These are phyloP conservation scores for Limnanthes douglasii DNA, from an alignment of 345 rosid species.

Conservation along the genomic window DNA sequence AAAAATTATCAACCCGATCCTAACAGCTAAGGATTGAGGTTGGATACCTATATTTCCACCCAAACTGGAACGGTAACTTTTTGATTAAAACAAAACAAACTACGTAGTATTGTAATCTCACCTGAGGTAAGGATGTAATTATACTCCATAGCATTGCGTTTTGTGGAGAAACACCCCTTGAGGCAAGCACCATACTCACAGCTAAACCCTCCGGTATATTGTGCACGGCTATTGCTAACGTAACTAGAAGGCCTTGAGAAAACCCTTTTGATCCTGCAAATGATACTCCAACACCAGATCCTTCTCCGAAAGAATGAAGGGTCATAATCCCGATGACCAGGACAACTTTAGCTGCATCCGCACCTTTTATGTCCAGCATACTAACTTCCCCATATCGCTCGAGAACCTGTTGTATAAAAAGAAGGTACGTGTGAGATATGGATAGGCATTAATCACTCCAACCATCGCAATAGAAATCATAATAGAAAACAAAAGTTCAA, in stretches of 20 bases:
- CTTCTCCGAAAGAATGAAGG: slow-evolving; percentile 99
- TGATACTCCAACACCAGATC: slow-evolving; percentile 99
- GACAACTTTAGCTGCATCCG: slow-evolving; percentile 90
- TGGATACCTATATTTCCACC: too few relatives aligned
- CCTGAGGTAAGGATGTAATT: slow-evolving; percentile 98
- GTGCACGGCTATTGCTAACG: slow-evolving; percentile 97
- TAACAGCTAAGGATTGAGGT: too few relatives aligned
- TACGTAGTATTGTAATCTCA: slow-evolving; percentile 9
- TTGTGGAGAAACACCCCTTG: slow-evolving; percentile 97
- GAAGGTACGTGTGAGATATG: too few relatives aligned
- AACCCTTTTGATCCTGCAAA: slow-evolving; percentile 97
- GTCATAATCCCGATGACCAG: slow-evolving; percentile 98
- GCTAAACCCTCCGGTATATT: slow-evolving; percentile 98
- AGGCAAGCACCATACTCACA: slow-evolving; percentile 98
- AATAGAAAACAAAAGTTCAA: too few relatives aligned
- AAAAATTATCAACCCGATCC: not conserved
- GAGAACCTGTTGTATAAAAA: slow-evolving; percentile 87
- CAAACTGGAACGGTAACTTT: too few relatives aligned
- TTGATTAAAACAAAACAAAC: slow-evolving; percentile 3
- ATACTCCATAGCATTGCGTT: slow-evolving; percentile 99
- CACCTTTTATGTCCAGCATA: slow-evolving; percentile 97
- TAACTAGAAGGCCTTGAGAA: slow-evolving; percentile 91
- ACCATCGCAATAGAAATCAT: too few relatives aligned
- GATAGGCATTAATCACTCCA: too few relatives aligned
- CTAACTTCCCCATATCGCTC: slow-evolving; percentile 96